Percentiles rank a stretch among this genome's conserved stretches.
Evolutionary conservation across 768 basidiomycete genomes (phyloP).

Genomic region (Mycena olivaceomarginata): DNA sequence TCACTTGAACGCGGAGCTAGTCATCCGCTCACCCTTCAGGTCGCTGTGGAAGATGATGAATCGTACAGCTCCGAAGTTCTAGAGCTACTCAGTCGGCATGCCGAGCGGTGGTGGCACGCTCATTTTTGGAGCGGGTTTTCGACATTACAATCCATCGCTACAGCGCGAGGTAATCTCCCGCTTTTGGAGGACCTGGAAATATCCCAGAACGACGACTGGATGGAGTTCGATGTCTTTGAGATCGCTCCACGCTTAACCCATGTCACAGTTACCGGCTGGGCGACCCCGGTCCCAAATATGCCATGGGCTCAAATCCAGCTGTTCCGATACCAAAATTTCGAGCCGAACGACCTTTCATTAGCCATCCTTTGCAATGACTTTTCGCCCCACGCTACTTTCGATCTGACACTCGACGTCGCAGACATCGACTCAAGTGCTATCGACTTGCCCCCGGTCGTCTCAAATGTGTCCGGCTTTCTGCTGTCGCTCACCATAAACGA

Average conservation of each 20-base stretch:
- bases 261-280: conserved; percentile 14
- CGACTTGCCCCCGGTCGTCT: background rate
- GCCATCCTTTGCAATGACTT: background rate
- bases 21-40: conserved; percentile 7
- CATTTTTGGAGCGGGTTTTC: conserved; percentile 7
- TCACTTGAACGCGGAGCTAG: conserved; percentile 7
- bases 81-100: conserved; percentile 1
- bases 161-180: conserved; percentile 7
- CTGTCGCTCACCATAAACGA: background rate
- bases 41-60: conserved; percentile 8
- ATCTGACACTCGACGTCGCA: background rate
- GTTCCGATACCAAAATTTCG: conserved; percentile 4
- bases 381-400: background rate
- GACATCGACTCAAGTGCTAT: background rate
- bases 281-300: background rate
- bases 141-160: background rate
- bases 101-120: conserved; percentile 10
- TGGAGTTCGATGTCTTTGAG: conserved; percentile 2
- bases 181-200: conserved; percentile 13
- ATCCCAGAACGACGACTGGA: conserved; percentile 23
- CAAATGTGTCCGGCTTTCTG: background rate
- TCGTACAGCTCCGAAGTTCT: background rate
- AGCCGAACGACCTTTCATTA: background rate
- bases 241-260: conserved; percentile 12
- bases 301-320: conserved; percentile 15